Conservation (phyloP, 768 basidiomycete species). For the Tylopilus subfusipes region DNA sequence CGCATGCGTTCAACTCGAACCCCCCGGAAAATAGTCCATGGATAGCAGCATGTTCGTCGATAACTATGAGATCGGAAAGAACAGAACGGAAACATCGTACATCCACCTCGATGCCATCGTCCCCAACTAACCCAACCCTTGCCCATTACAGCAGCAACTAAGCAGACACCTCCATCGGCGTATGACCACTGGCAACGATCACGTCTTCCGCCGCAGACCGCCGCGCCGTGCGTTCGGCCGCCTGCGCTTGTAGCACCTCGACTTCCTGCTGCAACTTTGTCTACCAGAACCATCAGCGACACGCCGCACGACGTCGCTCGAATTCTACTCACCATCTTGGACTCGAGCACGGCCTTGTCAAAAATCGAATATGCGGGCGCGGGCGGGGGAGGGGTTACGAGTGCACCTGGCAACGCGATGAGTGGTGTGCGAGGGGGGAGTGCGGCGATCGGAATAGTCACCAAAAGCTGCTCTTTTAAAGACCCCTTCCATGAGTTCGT, state of each 20-base stretch:
- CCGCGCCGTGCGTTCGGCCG: conserved; percentile 42
- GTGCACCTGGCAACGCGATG: conserved; percentile 37
- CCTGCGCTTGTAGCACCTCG: conserved; percentile 47
- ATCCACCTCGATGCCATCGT: not conserved
- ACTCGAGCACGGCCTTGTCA: conserved; percentile 52
- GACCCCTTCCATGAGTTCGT: conserved; percentile 82
- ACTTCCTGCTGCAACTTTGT: conserved; percentile 58
- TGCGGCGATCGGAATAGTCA: not conserved
- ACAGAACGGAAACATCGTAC: not conserved
- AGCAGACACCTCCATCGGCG: conserved; percentile 28
- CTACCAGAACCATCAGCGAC: conserved; percentile 33
- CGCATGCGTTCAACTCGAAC: no score
- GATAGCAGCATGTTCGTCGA: not conserved
- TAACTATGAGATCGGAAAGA: not conserved
- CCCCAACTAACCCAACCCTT: not conserved
- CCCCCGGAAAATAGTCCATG: no score
- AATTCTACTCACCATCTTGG: conserved; percentile 45
- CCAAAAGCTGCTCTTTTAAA: conserved; percentile 73
- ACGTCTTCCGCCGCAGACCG: conserved; percentile 28
- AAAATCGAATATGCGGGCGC: conserved; percentile 62
- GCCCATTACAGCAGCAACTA: conserved; percentile 2
- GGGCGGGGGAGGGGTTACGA: conserved; percentile 36
- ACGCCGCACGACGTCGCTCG: not conserved
- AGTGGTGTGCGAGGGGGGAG: not conserved
- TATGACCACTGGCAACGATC: conserved; percentile 29